Evolutionary conservation across 2,329 filamentous ascomycete genomes (phyloP), one percentile per base, ranked within the genome.

Genomic region (Xylariaceae sp.): DNA sequence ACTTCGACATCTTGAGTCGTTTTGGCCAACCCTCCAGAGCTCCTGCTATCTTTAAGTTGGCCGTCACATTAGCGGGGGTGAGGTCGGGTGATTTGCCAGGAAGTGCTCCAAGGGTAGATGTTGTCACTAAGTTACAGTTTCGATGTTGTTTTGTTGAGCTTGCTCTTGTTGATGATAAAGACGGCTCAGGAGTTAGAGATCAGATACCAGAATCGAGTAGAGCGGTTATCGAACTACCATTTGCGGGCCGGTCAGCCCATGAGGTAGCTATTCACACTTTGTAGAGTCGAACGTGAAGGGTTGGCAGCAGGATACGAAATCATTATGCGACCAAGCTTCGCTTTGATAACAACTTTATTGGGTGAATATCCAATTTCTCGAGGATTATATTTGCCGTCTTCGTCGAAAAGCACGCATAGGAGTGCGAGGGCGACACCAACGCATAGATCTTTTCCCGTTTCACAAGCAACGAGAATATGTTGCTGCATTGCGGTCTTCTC

Each of bases 211-310:
- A 27, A 5, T 27, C 7, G 22, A 27, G 22, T 7, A 27, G 22
- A 27, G 22, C 22, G 22, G 22, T 5, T 27, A 5, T 27, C 22
- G 22, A 7, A 27, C 7, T 27, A 27, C 22, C 22, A 27, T 27
- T n/a, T 27, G 22, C 22, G 10, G 10, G 33, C 5, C 10, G 5
- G 15, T 36, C 41, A 64, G 7, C 61, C 77, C 83, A 97, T 92
- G 45, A 97, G 71, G 62, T 89, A 95, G 48, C 88, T 88, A 68
- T 97, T 96, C 5, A 97, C 86, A 58, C 89, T 92, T 68, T 96
- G 91, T 35, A 97, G 71, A 0, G 91, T 96, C 18, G 88, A 79
- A 33, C 94, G 77, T 54, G 85, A 91, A 0, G 92, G 91, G 64
- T 95, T 95, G 2, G 86, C 87, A 58, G 87, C 83, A 1, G 90